Conservation (phyloP, 805 yeast species). For the Pichia ethanolica region DNA sequence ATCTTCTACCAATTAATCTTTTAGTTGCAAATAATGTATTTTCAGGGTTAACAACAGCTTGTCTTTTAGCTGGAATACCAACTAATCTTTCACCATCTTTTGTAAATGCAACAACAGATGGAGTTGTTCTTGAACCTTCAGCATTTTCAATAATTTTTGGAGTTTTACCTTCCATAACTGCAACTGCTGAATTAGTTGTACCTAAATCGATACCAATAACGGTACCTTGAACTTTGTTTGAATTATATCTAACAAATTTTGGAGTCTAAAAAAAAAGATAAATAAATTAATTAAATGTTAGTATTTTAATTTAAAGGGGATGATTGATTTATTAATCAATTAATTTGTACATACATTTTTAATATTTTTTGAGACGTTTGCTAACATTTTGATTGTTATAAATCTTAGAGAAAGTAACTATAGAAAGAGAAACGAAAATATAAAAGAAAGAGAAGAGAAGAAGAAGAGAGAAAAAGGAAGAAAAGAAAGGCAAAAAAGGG, state of each 20-base stretch:
- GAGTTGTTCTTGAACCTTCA: constrained; percentile 75
- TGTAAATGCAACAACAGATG: constrained; percentile 66
- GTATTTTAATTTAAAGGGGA: background rate
- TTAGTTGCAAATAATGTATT: constrained; percentile 80
- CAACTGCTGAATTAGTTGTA: constrained; percentile 83
- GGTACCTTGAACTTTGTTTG: constrained; percentile 31
- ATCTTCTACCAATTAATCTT: constrained; percentile 70
- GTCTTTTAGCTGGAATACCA: constrained; percentile 72
- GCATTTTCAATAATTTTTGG: constrained; percentile 67
- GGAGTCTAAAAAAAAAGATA: constrained; percentile 12
- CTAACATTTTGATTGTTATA: constrained; percentile 20
- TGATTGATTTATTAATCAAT: too few relatives aligned
- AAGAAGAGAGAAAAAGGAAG: background rate
- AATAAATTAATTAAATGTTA: background rate
- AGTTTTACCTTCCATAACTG: constrained; percentile 56
- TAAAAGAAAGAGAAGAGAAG: too few relatives aligned
- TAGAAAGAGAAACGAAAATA: too few relatives aligned
- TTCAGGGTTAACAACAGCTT: constrained; percentile 65
- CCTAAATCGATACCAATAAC: constrained; percentile 81
- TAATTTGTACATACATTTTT: constrained; percentile 28
- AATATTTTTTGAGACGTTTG: constrained; percentile 27
- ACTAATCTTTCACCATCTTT: constrained; percentile 42
- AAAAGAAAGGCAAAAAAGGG: background rate
- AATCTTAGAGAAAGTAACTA: too few relatives aligned
- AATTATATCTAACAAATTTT: constrained; percentile 28